Evolutionary conservation across 345 rosid species (phyloP).

Genomic region (Linum trigynum): DNA sequence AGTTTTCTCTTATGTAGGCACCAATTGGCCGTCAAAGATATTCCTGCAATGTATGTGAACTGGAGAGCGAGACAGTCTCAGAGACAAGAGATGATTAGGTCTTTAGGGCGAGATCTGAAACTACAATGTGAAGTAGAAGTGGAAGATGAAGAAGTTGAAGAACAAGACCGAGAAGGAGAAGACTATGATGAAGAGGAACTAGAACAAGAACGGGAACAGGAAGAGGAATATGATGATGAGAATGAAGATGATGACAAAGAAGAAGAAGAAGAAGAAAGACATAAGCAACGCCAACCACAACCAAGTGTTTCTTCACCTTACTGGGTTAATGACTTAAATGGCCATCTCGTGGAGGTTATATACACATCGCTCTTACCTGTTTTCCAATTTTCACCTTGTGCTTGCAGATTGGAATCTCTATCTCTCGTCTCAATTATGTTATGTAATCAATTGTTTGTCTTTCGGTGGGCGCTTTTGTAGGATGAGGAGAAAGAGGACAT

Average conservation of each 20-base stretch:
- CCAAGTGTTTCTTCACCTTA: background rate
- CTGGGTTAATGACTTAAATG: background rate
- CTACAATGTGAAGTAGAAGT: conserved; percentile 14
- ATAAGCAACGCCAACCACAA: background rate
- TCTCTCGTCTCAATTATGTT: background rate
- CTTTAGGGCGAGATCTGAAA: conserved; percentile 54
- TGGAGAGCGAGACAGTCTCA: conserved; percentile 53
- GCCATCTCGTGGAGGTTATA: background rate
- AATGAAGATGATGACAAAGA: background rate
- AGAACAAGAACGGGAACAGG: background rate
- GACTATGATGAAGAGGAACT: background rate
- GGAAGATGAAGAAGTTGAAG: background rate
- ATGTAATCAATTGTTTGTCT: no score
- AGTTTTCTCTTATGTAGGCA: conserved; percentile 40
- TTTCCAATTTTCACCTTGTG: background rate
- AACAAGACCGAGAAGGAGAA: background rate
- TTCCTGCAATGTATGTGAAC: conserved; percentile 57
- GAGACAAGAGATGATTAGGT: conserved; percentile 37
- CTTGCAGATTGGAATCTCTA: background rate
- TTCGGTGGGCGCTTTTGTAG: background rate
- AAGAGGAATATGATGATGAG: background rate
- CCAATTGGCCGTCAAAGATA: conserved; percentile 49
- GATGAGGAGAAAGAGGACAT: conserved; percentile 24
- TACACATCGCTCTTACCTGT: background rate
- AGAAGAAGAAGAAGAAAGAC: background rate